Base-by-base conservation (phyloP, 345 rosid species). In the Erucastrum elatum region DNA sequence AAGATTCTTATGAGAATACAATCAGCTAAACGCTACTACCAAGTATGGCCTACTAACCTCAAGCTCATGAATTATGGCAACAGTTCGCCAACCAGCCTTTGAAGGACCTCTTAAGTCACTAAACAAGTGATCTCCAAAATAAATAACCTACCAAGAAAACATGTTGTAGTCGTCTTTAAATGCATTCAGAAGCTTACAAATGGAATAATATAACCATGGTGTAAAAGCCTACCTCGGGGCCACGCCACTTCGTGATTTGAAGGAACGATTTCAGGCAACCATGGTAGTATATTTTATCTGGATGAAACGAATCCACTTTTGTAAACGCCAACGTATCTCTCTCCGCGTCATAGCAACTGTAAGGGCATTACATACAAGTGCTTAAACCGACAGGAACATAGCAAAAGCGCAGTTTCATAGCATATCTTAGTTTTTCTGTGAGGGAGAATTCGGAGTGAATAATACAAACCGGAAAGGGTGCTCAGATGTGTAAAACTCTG, bases 51-150 rank as follows among this genome's bases (percentile, higher is more conserved):
- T 53, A 72, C 86, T 39, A 86, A 92, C 99, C 86, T 92, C 99
- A 51, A 95, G 87, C 81, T 95, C 98, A 73, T 86, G 98, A 77
- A 94, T 94, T 74, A 94, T 91, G 27, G 98, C 98, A 81, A 95
- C 95, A 72, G 98, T 94, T 65, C 97, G 93, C 98, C 98, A 94
- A 77, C 98, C 98, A 73, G 98, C 94, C 83, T 89, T 92, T 49
- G 98, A 88, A 72, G 98, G 98, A 4, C 98, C 97, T 80, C 98
- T 87, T 68, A 95, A 83, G 74, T 95, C 99, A 78, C 99, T 95
- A 82, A 95, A 95, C 65, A 95, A 83, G 86, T 95, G 99, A 86
- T 95, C 99, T 66, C 99, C 98, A 68, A 95, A 95, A 85, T 95
- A 95, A 70, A 95, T 92, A 84, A 95, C 99, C 99, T 90, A 72